phyloP scores from a whole-genome alignment of 495 filamentous ascomycete species.

The Neurospora sp. region DNA sequence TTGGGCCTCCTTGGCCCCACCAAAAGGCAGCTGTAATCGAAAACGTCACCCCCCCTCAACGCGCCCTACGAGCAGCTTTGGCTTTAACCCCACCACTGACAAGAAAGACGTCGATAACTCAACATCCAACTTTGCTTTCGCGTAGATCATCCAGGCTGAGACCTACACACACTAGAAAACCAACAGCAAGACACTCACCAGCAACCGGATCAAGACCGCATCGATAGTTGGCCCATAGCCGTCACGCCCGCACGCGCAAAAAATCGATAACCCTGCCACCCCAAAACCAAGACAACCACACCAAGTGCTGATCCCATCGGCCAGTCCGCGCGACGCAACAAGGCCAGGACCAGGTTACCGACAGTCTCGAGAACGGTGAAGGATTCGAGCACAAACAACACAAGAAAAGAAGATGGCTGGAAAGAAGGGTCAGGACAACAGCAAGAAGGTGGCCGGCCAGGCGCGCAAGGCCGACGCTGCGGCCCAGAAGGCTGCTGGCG shows the following conservation, averaged over 20 bases:
- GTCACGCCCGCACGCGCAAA: background rate
- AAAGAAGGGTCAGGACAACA: conserved; percentile 63
- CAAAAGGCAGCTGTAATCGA: background rate
- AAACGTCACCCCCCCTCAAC: background rate
- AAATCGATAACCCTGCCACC: background rate
- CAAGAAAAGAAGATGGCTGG: conserved; percentile 55
- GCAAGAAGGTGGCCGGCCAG: conserved; percentile 85
- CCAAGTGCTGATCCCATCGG: background rate
- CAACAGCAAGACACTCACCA: background rate
- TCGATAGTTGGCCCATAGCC: background rate
- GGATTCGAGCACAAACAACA: conserved; percentile 11
- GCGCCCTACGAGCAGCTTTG: background rate
- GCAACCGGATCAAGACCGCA: background rate
- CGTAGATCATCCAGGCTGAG: background rate
- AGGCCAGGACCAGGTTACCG: background rate
- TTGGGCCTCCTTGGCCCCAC: background rate
- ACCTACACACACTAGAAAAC: background rate
- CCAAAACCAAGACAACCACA: background rate
- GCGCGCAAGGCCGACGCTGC: conserved; percentile 88
- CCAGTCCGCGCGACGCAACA: background rate
- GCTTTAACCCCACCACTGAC: background rate
- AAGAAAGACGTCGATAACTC: background rate
- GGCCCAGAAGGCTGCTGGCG: conserved; percentile 60
- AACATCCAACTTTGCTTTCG: background rate
- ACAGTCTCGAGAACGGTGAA: background rate